Conservation (phyloP, 352 stramenopile genomes). For the Peronospora destructor region DNA sequence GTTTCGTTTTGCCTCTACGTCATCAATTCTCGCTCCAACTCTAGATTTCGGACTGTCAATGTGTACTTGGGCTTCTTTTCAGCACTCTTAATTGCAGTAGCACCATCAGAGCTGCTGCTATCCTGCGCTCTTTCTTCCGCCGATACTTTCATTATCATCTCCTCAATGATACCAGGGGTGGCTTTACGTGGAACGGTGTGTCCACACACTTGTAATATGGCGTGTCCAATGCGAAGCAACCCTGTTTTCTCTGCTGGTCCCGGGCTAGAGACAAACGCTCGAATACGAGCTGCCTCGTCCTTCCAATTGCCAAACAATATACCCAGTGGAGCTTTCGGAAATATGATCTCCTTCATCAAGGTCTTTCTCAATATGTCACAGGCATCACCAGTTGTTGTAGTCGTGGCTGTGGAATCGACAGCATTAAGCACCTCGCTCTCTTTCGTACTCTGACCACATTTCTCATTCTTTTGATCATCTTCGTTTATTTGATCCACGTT, state of each 20-base stretch:
- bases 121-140: slow-evolving; percentile 13
- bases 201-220: slow-evolving; percentile 71
- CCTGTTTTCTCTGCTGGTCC: slow-evolving; percentile 65
- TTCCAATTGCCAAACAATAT: slow-evolving; percentile 82
- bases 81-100: slow-evolving; percentile 7
- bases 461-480: neutral
- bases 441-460: neutral
- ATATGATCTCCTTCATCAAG: slow-evolving; percentile 47
- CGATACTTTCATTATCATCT: slow-evolving; percentile 58
- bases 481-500: slow-evolving; percentile 1
- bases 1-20: slow-evolving; percentile 22
- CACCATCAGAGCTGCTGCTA: slow-evolving; percentile 5
- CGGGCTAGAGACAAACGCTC: slow-evolving; percentile 71
- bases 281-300: slow-evolving; percentile 70
- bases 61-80: slow-evolving; percentile 39
- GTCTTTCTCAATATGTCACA: slow-evolving; percentile 18
- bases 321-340: slow-evolving; percentile 56
- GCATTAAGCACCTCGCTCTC: slow-evolving; percentile 15
- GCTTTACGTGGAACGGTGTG: slow-evolving; percentile 49
- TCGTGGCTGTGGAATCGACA: neutral
- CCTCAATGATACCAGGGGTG: slow-evolving; percentile 48
- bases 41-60: slow-evolving; percentile 70
- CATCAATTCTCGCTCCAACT: slow-evolving; percentile 77
- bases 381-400: neutral
- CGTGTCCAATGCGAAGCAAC: slow-evolving; percentile 51